Evolutionary conservation across 1,139 yeast species (phyloP).

Genomic region (Geotrichum restrictum): DNA sequence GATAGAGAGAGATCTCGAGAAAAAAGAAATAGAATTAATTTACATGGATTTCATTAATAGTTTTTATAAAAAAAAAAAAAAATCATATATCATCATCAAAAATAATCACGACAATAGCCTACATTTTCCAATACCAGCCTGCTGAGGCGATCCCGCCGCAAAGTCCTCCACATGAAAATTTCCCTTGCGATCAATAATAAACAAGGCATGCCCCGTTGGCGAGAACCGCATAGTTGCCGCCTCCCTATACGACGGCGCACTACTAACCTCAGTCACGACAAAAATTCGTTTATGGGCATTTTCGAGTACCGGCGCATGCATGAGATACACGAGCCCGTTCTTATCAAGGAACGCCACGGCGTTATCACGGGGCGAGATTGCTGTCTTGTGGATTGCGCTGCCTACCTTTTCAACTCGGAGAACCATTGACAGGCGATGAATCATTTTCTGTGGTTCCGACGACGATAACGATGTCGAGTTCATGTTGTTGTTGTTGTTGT

Average conservation of each 20-base stretch:
- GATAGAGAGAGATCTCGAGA: background rate
- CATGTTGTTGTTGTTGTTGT: no score
- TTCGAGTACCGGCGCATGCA: slow-evolving; percentile 55
- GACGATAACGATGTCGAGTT: no score
- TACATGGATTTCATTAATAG: no score
- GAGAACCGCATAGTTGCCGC: slow-evolving; percentile 75
- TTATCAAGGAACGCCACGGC: slow-evolving; percentile 76
- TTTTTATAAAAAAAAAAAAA: background rate
- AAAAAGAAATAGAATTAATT: background rate
- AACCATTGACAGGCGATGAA: slow-evolving; percentile 34
- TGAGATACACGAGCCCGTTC: slow-evolving; percentile 68
- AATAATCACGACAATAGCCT: slow-evolving; percentile 29
- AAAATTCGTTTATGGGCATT: slow-evolving; percentile 57
- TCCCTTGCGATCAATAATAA: slow-evolving; percentile 77
- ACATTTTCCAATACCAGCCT: slow-evolving; percentile 74
- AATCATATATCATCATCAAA: no score
- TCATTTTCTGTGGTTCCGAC: slow-evolving; percentile 34
- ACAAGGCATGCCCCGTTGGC: slow-evolving; percentile 74
- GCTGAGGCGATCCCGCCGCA: slow-evolving; percentile 77
- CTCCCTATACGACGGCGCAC: slow-evolving; percentile 57
- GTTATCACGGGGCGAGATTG: slow-evolving; percentile 72
- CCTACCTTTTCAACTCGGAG: slow-evolving; percentile 77
- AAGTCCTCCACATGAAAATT: slow-evolving; percentile 74
- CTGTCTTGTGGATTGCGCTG: slow-evolving; percentile 64
- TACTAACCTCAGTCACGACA: slow-evolving; percentile 70